Evolutionary conservation across 2,329 filamentous ascomycete species (phyloP).

Genomic region (Sporothrix inflata): DNA sequence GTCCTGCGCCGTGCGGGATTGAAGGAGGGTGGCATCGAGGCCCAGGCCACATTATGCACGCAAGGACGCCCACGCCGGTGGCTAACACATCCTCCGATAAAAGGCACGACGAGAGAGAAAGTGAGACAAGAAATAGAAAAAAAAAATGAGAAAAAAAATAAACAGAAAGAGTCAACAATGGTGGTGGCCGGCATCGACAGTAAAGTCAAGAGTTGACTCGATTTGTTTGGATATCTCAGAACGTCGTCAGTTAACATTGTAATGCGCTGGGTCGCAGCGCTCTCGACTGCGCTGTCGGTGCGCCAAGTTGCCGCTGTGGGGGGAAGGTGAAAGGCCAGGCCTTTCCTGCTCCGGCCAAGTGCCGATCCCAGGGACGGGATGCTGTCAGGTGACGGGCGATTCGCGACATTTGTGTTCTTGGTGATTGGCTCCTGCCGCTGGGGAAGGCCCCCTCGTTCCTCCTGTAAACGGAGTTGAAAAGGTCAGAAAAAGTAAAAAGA

Average conservation of each 20-base stretch:
- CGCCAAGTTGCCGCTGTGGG: background rate
- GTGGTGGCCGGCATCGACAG: too few relatives aligned
- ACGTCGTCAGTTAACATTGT: background rate
- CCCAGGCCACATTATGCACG: constrained; percentile 3
- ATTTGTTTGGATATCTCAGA: too few relatives aligned
- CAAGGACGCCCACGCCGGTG: background rate
- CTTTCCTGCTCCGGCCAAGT: constrained; percentile 25
- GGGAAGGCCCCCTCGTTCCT: background rate
- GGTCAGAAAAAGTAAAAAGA: background rate
- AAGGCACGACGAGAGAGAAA: background rate
- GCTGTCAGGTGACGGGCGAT: constrained; percentile 23
- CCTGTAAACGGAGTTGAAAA: constrained; percentile 4
- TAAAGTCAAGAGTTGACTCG: too few relatives aligned
- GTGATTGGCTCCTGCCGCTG: constrained; percentile 23
- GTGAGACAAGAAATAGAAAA: background rate
- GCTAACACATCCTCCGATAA: background rate
- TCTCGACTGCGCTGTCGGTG: background rate
- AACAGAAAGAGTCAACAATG: too few relatives aligned
- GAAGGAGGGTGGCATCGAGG: background rate
- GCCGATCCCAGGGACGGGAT: constrained; percentile 20
- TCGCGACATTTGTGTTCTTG: constrained; percentile 18
- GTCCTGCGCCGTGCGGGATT: background rate
- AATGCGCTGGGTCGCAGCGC: background rate
- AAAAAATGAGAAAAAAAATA: background rate
- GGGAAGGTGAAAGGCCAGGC: background rate